Conservation (phyloP, 192 early-diverging fungal species). For the Haplosporangium gracile region DNA sequence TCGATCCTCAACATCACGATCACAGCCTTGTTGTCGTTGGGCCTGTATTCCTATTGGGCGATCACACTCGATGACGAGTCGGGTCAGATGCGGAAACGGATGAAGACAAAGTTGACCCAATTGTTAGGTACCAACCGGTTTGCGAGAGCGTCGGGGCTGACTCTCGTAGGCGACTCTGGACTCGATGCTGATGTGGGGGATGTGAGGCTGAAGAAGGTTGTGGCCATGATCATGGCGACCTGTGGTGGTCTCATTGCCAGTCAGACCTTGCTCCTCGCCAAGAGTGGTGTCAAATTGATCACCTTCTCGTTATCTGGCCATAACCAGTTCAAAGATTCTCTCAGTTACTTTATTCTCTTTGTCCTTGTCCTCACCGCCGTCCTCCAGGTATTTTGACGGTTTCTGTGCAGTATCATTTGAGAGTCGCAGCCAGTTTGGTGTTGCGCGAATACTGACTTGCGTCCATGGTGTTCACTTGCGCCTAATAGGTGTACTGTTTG, state of each 20-base stretch:
- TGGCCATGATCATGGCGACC: constrained; percentile 68
- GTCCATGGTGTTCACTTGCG: background rate
- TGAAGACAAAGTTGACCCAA: constrained; percentile 26
- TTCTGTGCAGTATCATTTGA: background rate
- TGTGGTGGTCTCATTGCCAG: constrained; percentile 71
- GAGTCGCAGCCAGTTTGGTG: too few relatives aligned
- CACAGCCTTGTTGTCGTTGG: constrained; percentile 51
- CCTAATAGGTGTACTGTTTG: constrained; percentile 67
- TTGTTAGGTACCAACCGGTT: constrained; percentile 45
- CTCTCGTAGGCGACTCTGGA: constrained; percentile 39
- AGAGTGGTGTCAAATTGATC: constrained; percentile 59
- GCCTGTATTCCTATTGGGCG: constrained; percentile 62
- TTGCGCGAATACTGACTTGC: background rate
- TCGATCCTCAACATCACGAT: constrained; percentile 62
- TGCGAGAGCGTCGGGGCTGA: constrained; percentile 41
- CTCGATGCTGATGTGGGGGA: constrained; percentile 33
- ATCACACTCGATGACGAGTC: constrained; percentile 45
- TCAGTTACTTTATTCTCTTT: constrained; percentile 67
- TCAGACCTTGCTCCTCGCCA: constrained; percentile 69
- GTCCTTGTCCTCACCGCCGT: constrained; percentile 65
- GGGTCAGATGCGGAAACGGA: constrained; percentile 44
- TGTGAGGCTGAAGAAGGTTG: constrained; percentile 58
- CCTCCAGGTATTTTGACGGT: constrained; percentile 55
- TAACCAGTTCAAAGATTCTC: constrained; percentile 68
- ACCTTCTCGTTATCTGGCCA: constrained; percentile 40